These are phyloP conservation scores for Agroathelia rolfsii DNA, from an alignment of 1,284 basidiomycete genomes.

Conservation along the genomic window DNA sequence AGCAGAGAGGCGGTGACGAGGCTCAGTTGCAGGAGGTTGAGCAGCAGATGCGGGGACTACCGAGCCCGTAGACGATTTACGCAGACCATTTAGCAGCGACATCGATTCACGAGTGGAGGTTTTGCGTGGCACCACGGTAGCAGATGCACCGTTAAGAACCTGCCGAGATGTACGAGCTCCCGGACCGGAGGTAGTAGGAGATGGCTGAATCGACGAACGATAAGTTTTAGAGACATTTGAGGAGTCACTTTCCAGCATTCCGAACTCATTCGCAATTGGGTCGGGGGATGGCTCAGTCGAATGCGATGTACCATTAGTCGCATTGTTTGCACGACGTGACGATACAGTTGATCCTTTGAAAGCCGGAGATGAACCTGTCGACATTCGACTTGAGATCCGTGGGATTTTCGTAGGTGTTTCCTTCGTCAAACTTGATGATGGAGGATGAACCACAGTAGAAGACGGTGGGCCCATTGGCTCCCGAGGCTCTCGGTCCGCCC, in stretches of 20 bases:
- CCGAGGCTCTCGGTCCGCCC: constrained; percentile 35
- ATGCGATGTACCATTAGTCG: constrained; percentile 31
- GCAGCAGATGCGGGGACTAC: constrained; percentile 53
- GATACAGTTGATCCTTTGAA: constrained; percentile 42
- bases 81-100: constrained; percentile 60
- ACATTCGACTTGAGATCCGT: constrained; percentile 75
- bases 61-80: constrained; percentile 73
- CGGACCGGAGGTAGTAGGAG: constrained; percentile 37
- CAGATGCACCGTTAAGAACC: constrained; percentile 36
- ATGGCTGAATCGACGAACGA: constrained; percentile 44
- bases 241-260: constrained; percentile 52
- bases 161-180: constrained; percentile 58
- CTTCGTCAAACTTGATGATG: constrained; percentile 47
- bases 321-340: constrained; percentile 53
- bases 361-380: constrained; percentile 56
- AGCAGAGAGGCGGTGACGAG: constrained; percentile 62
- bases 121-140: constrained; percentile 48
- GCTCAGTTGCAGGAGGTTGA: constrained; percentile 27
- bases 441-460: constrained; percentile 38
- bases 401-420: constrained; percentile 93
- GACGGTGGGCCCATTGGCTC: constrained; percentile 48
- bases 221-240: constrained; percentile 21
- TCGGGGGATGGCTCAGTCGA: constrained; percentile 60
- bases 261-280: constrained; percentile 60
- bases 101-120: constrained; percentile 65